Conservation (phyloP, 306 rosid species). For the Quercus engelmannii region DNA sequence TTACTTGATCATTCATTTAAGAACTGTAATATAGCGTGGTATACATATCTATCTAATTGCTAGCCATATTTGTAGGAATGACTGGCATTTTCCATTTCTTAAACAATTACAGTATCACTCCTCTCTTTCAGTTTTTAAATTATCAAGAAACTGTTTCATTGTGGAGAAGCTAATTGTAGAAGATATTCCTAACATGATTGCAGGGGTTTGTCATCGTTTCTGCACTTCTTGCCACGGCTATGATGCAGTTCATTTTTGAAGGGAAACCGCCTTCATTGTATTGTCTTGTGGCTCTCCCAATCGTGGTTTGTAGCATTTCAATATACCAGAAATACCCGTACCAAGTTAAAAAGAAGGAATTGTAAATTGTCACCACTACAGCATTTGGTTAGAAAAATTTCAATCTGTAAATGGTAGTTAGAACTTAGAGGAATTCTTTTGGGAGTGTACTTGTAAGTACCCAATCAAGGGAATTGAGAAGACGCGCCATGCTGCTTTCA, state of each 20-base stretch:
- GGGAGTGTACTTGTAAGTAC: slow-evolving; percentile 16
- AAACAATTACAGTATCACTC: background rate
- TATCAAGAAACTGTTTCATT: background rate
- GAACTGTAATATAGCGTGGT: background rate
- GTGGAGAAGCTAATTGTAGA: background rate
- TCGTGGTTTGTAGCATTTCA: slow-evolving; percentile 78
- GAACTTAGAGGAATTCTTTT: slow-evolving; percentile 26
- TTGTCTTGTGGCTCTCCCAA: slow-evolving; percentile 87
- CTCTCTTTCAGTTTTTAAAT: background rate
- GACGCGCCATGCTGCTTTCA: background rate
- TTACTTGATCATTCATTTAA: background rate
- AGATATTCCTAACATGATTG: slow-evolving; percentile 29
- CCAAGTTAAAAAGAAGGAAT: slow-evolving; percentile 63
- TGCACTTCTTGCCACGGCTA: slow-evolving; percentile 85
- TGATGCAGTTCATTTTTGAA: slow-evolving; percentile 91
- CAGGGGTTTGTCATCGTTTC: slow-evolving; percentile 99
- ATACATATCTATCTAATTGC: background rate
- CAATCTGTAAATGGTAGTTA: slow-evolving; percentile 37
- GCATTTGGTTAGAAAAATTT: slow-evolving; percentile 19
- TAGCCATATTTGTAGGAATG: background rate
- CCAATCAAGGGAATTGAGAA: slow-evolving; percentile 14
- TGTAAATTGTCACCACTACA: slow-evolving; percentile 22
- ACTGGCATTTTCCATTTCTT: background rate
- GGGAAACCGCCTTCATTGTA: slow-evolving; percentile 86
- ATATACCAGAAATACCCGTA: slow-evolving; percentile 86